A percentile compares a stretch with the other conserved stretches of the same genome.
Evolutionary conservation across 2,329 filamentous ascomycete species (phyloP).

Genomic region (Diplodia seriata): DNA sequence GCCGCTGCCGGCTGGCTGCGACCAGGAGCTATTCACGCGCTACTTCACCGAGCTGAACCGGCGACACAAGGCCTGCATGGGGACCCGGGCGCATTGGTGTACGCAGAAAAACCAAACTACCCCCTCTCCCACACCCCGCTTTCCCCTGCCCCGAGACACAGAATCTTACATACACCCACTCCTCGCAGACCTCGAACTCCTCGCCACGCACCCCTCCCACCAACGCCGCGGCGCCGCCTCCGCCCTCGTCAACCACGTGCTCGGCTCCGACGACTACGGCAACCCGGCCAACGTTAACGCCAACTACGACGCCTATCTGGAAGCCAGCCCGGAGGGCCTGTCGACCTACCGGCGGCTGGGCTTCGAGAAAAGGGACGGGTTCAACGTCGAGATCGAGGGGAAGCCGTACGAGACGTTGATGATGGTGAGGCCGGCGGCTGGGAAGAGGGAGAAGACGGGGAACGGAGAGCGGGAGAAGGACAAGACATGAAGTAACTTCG

Average conservation of each 20-base stretch:
- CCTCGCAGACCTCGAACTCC: constrained; percentile 23
- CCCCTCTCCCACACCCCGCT: not conserved
- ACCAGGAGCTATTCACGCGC: not conserved
- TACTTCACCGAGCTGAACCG: not conserved
- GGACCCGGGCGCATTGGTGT: constrained; percentile 22
- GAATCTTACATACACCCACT: not conserved
- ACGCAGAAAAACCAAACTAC: not conserved
- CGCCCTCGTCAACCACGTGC: constrained; percentile 3
- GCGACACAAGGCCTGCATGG: constrained; percentile 4
- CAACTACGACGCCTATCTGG: constrained; percentile 9
- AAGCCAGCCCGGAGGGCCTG: constrained; percentile 5
- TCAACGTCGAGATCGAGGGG: not conserved
- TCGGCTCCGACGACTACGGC: not conserved
- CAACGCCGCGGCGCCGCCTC: constrained; percentile 23
- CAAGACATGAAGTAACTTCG: too few species aligned
- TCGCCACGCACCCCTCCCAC: constrained; percentile 25
- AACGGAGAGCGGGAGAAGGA: not conserved
- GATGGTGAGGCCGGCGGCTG: constrained; percentile 21
- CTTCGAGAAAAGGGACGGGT: constrained; percentile 12
- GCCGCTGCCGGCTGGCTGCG: not conserved
- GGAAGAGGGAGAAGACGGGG: not conserved
- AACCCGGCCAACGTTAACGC: not conserved
- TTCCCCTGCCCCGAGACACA: too few species aligned
- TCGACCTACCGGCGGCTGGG: constrained; percentile 13
- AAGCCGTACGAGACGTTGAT: constrained; percentile 15